Base-by-base conservation (phyloP, 805 yeast genomes). In the Candida rishiriensis region DNA sequence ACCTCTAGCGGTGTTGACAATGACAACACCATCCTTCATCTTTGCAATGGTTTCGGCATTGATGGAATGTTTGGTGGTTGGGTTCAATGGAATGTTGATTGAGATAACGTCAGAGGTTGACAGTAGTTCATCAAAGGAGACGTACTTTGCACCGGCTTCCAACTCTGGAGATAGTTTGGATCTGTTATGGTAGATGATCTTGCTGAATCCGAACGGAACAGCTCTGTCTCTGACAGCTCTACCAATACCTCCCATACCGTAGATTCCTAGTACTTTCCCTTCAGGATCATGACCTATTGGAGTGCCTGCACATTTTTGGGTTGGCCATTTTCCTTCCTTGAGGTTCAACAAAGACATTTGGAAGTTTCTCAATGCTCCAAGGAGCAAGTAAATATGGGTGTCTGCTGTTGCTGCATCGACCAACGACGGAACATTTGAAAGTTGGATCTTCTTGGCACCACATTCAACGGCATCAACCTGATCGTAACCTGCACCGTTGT, bases 231-330 rank as follows among this genome's bases (percentile, higher is more conserved):
- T 73, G 41, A 88, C 80, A 29, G 87, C 85, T 46, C 89, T 78
- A 38, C 96, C 96, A 65, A 88, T 88, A 31, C 95, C 95, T 30
- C 96, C 96, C 78, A 88, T 74, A 13, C 96, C 96, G 41, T 85
- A 69, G 43, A 88, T 81, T 39, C 96, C 96, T 17, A 88, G 82
- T 15, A 72, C 72, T 58, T 83, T 83, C 9, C 87, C 88, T 49
- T 72, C 79, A 14, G 95, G 95, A 56, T 83, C 90, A 56, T 76
- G 75, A 8, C 95, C 95, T 38, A 79, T 64, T 8, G 80, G 74
- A 1, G 82, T 75, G 2, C 83, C 85, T 3, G 69, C 79, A 52
- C 68, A 61, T 48, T 72, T 71, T 13, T 32, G 14, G 3, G 62
- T 52, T 13, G 75, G 73, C 91, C 95, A 88, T 44, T 77, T 69